Base-by-base conservation (phyloP, 768 basidiomycete species). In the Neoboletus brunneissimus region DNA sequence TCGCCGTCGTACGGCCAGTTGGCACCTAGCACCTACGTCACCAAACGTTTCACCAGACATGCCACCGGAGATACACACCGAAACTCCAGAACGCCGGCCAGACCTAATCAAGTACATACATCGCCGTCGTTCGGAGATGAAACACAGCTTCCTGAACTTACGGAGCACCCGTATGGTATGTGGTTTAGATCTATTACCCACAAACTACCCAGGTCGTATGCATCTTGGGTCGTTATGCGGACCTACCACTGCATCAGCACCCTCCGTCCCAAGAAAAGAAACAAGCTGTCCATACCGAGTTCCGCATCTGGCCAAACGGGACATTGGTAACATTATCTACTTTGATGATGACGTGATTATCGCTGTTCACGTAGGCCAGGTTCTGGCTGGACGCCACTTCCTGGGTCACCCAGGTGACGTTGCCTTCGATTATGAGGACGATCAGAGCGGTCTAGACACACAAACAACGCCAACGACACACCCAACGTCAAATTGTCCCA, bases 241-340 rank as follows among this genome's bases (percentile, higher is more conserved):
- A 81, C 63, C 80, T 81, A 50, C 32, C 56, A 50, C 16, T 38
- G 5, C 38, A 54, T 55, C 34, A 54, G 37, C 34, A 27, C 42
- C 3, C 27, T 1, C 15, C 20, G 0, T 29, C 25, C 46, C n/a
- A 18, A 25, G 7, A 38, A 29, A 27, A 23, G 43, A 42, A 44
- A 10, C 27, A 3, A 35, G 3, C 10, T 1, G 20, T n/a, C 4
- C 52, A 2, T 56, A 90, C 88, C 29, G 88, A 79, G 60, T 85
- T 81, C 41, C 89, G 75, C 58, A 82, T 78, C 43, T 81, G 64
- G 53, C 79, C 77, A 25, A 67, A 70, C 16, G 75, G 70, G 1
- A 90, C 79, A 44, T 77, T 77, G 12, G 82, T 83, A 9, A 73
- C 71, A 64, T 90, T 89, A 75, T 92, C 90, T 7, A 92, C 89